phyloP scores from a whole-genome alignment of 352 stramenopile genomes.

The Pythium sukuiense region DNA sequence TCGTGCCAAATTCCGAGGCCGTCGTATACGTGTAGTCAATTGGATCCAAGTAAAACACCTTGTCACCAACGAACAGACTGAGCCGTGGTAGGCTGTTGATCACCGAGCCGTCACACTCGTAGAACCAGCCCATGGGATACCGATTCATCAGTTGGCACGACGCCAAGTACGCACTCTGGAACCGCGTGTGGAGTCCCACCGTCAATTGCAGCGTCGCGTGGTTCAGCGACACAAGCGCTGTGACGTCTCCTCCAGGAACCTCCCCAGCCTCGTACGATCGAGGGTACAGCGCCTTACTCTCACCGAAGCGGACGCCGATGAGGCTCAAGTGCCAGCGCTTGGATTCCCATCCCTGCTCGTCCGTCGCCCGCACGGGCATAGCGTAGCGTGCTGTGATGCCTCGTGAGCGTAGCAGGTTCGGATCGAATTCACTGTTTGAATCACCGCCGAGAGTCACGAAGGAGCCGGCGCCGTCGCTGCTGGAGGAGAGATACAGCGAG shows the following conservation, averaged over 20 bases:
- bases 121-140: neutral
- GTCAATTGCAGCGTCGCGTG: slow-evolving; percentile 1
- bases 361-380: neutral
- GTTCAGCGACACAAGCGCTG: neutral
- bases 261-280: neutral
- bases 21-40: slow-evolving; percentile 9
- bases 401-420: neutral
- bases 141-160: neutral
- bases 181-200: neutral
- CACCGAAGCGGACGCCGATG: slow-evolving; percentile 6
- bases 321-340: slow-evolving; percentile 4
- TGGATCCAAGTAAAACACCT: slow-evolving; percentile 9
- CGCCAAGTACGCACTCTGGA: neutral
- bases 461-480: neutral
- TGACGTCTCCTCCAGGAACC: neutral
- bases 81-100: slow-evolving; percentile 9
- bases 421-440: neutral
- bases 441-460: neutral
- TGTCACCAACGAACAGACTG: slow-evolving; percentile 2
- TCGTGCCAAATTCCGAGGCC: neutral
- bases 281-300: slow-evolving; percentile 8
- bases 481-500: slow-evolving; percentile 2
- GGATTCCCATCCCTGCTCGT: neutral
- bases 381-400: slow-evolving; percentile 1
- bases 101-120: slow-evolving; percentile 1